These are phyloP conservation scores for Cercospora sojina DNA, from an alignment of 2,329 filamentous ascomycete genomes.

Conservation along the genomic window DNA sequence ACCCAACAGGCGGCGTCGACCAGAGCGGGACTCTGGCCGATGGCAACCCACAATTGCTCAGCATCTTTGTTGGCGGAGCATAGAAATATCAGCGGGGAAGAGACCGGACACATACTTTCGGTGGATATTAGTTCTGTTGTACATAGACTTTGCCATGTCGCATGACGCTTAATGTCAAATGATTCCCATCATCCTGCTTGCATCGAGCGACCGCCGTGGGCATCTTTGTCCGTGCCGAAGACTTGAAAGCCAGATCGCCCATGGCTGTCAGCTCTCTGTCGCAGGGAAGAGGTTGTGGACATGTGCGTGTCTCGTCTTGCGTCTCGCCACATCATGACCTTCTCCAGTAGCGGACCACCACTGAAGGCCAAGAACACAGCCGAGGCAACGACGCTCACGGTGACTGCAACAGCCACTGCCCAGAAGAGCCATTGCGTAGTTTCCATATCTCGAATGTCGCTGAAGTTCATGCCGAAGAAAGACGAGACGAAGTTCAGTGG, in stretches of 20 bases:
- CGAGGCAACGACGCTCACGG: conserved; percentile 40
- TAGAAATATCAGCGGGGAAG: not conserved
- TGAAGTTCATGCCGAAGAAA: conserved; percentile 48
- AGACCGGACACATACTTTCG: conserved; percentile 24
- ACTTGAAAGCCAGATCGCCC: conserved; percentile 16
- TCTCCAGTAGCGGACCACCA: conserved; percentile 41
- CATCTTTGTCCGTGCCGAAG: conserved; percentile 17
- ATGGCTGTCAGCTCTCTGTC: conserved; percentile 14
- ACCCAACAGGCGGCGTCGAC: conserved; percentile 43
- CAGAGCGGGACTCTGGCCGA: conserved; percentile 52
- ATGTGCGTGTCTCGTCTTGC: conserved; percentile 17
- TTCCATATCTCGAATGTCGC: conserved; percentile 44
- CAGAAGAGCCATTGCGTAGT: conserved; percentile 44
- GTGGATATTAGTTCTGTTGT: not conserved
- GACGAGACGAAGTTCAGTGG: conserved; percentile 46
- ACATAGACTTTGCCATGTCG: not conserved
- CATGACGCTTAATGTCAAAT: not conserved
- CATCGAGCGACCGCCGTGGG: conserved; percentile 6
- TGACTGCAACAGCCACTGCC: conserved; percentile 43
- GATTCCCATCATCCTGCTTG: conserved; percentile 1
- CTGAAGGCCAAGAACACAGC: conserved; percentile 45
- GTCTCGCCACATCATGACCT: conserved; percentile 39
- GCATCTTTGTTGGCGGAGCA: conserved; percentile 50
- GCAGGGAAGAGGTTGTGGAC: conserved; percentile 20
- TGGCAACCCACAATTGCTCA: conserved; percentile 44